Conservation (phyloP, 805 yeast species). For the Pichia pseudocactophila region DNA sequence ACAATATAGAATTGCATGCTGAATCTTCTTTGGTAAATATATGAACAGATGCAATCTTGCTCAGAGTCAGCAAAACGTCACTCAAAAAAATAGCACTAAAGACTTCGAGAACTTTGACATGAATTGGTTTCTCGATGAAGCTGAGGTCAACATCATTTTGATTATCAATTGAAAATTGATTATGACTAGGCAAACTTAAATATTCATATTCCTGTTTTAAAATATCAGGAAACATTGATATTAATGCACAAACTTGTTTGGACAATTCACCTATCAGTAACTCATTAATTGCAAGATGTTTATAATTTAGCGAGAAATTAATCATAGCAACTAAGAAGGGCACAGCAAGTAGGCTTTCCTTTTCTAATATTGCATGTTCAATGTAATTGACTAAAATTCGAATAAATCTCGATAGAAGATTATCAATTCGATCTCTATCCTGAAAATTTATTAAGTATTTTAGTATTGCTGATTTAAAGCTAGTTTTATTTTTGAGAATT, state of each 20-base stretch:
- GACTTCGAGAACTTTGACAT: constrained; percentile 39
- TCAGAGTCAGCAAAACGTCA: constrained; percentile 47
- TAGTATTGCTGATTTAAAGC: constrained; percentile 28
- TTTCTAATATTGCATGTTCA: constrained; percentile 9
- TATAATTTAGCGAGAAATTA: constrained; percentile 45
- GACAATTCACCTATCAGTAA: constrained; percentile 28
- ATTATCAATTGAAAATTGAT: constrained; percentile 12
- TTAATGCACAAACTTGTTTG: constrained; percentile 19
- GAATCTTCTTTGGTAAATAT: constrained; percentile 13
- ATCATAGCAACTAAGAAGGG: constrained; percentile 57
- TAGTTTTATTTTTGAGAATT: constrained; percentile 22
- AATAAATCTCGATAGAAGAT: constrained; percentile 36
- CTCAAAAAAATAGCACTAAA: constrained; percentile 41
- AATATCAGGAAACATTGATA: constrained; percentile 18
- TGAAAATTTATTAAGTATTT: constrained; percentile 37
- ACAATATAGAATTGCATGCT: constrained; percentile 22
- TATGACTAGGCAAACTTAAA: constrained; percentile 14
- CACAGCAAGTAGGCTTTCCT: constrained; percentile 29
- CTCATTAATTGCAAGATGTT: constrained; percentile 50
- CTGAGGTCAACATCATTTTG: constrained; percentile 14
- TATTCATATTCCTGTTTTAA: constrained; percentile 25
- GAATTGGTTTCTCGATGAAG: constrained; percentile 30
- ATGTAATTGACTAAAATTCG: constrained; percentile 27
- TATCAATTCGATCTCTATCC: constrained; percentile 39
- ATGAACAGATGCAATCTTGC: constrained; percentile 20